Base-by-base conservation (phyloP, 768 basidiomycete species). In the Mycena sanguinolenta region DNA sequence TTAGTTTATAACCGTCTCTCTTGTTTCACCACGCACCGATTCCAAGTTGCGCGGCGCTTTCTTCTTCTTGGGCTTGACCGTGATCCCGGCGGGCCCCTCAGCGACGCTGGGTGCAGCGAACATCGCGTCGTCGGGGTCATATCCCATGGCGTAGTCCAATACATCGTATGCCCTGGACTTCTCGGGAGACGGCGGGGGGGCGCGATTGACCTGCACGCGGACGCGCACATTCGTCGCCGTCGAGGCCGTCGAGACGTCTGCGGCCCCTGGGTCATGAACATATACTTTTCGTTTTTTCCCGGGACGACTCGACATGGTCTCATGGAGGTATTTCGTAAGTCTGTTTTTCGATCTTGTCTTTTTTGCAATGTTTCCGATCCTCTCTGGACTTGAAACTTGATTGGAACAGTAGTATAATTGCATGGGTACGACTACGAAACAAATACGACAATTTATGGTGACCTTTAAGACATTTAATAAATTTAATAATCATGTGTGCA, bases 11-110 rank as follows among this genome's bases (percentile, higher is more conserved):
- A n/a, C n/a, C n/a, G n/a, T n/a, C n/a, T n/a, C n/a, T n/a, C n/a
- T n/a, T n/a, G n/a, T n/a, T n/a, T n/a, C n/a, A n/a, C 4, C 14
- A 52, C 68, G 23, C 32, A 69, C 68, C 14, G 68, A 58, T 12
- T 63, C 46, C 4, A 4, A 0, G 21, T 69, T 57, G 0, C 68
- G 38, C 1, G 38, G 65, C 2, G 50, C 57, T 9, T 52, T 59
- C 4, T 57, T 57, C 10, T 21, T 10, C 38, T 54, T 57, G 5
- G 21, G 53, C 30, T 58, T 68, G 39, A 63, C 14, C 17, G 42
- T 58, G 0, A 69, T 63, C 6, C 46, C 49, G 1, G 44, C 54
- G 1, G 54, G 60, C 8, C 60, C 60, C 8, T 46, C 44, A 8
- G 44, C 3, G 1, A 21, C 19, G 44, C 6, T 46, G 9, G 39